Conservation (phyloP, 2,329 filamentous ascomycete genomes). For the Colletotrichum agaves region DNA sequence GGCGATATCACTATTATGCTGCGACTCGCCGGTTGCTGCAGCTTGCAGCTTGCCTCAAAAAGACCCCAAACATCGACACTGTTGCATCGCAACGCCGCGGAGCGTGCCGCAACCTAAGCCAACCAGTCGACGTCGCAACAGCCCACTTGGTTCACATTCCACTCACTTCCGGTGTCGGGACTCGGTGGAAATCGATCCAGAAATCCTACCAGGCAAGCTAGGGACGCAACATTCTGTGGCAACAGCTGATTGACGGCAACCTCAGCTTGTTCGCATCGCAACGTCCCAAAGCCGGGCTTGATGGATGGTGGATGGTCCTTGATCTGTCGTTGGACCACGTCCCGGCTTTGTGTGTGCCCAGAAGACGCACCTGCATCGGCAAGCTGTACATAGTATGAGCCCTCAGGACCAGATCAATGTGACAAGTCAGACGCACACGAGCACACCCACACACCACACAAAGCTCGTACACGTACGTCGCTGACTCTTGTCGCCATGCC, state of each 20-base stretch:
- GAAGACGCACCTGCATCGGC: conserved; percentile 14
- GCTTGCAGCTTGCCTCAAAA: conserved; percentile 15
- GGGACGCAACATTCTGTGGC: conserved; percentile 33
- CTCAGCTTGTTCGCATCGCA: conserved; percentile 1
- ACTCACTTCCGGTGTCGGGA: conserved; percentile 14
- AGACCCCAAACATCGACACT: neutral
- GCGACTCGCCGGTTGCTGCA: conserved; percentile 22
- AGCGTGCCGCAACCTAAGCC: neutral
- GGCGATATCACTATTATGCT: conserved; percentile 16
- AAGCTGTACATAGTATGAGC: conserved; percentile 32
- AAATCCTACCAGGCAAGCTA: conserved; percentile 7
- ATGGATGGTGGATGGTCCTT: conserved; percentile 33
- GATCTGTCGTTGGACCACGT: conserved; percentile 32
- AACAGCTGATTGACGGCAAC: conserved; percentile 32
- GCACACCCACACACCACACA: conserved; percentile 36
- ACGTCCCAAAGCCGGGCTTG: neutral
- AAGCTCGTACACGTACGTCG: conserved; percentile 30
- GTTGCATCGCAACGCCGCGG: conserved; percentile 9
- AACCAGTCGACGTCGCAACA: conserved; percentile 4
- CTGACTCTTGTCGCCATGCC: conserved; percentile 34
- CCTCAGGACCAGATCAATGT: conserved; percentile 24
- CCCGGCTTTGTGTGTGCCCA: conserved; percentile 20
- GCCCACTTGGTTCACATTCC: neutral
- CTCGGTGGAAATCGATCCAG: neutral
- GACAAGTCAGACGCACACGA: conserved; percentile 36